Base-by-base conservation (phyloP, 1,284 basidiomycete species). In the Stygiomarasmius scandens region DNA sequence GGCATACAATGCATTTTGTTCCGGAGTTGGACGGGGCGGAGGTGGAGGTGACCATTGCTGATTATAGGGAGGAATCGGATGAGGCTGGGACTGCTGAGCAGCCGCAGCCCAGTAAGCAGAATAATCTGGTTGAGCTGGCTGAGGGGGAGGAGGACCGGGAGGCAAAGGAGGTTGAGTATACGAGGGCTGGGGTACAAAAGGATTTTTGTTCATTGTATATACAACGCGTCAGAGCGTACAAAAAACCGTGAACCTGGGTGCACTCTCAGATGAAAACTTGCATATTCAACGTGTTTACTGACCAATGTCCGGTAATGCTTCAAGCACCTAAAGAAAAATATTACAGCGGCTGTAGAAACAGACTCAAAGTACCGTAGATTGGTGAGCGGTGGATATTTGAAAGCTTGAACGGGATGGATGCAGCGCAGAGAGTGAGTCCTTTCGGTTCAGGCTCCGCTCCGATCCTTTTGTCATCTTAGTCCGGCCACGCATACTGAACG, bases 1-100 rank as follows among this genome's bases (percentile, higher is more conserved):
- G 1, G 90, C 90, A 64, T 92, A 93, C 34, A 93, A 67, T 24
- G 89, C 86, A 66, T 85, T 87, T 67, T 92, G 89, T 63, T 90
- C 84, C 20, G 85, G 77, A 45, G 87, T 76, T 43, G 87, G 87
- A 54, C 87, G 77, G 53, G 82, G 75, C 23, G 84, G 76, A 63
- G 84, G 86, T 2, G 83, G 79, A 45, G 81, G 73, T 52, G 75
- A 77, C 85, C 88, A 90, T 72, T 89, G 86, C 8, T 85, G 78
- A 59, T 77, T 82, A 64, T 86, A 89, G 51, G 79, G 74, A 44
- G 74, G 74, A 45, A 79, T 74, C n/a, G 76, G 67, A 59, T 77
- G 78, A 23, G 71, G 74, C 62, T 78, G 77, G 47, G 69, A 73
- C 38, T 75, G 76, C 51, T 83, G 81, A 23, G 77, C 77, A 9